These are phyloP conservation scores for Schoenoplectus triqueter DNA, from an alignment of 202 grass and related monocot genomes.

Conservation along the genomic window DNA sequence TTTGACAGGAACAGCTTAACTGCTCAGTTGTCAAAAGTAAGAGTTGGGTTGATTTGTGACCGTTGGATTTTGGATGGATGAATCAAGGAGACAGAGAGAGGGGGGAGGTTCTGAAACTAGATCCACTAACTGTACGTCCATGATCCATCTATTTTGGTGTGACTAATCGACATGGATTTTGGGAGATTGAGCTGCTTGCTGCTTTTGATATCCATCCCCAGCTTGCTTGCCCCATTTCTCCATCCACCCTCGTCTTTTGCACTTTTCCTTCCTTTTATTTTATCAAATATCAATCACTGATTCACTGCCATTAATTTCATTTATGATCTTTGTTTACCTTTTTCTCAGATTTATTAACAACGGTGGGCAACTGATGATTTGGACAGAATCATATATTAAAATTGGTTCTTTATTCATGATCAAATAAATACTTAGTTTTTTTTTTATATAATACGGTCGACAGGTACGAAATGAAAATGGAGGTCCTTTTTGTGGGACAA, in stretches of 20 bases:
- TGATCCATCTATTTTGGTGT: constrained; percentile 44
- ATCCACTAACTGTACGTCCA: constrained; percentile 38
- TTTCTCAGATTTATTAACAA: too few relatives aligned
- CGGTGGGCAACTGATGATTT: too few relatives aligned
- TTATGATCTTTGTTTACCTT: too few relatives aligned
- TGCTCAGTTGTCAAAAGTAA: constrained; percentile 40
- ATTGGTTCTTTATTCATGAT: too few relatives aligned
- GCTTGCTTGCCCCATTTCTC: background rate
- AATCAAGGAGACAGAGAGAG: constrained; percentile 9
- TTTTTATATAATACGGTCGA: too few relatives aligned
- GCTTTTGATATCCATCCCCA: background rate
- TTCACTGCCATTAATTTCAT: too few relatives aligned
- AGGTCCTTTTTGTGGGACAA: too few relatives aligned
- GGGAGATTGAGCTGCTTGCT: constrained; percentile 7
- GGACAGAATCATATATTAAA: too few relatives aligned
- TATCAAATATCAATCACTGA: too few relatives aligned
- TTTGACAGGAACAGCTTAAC: constrained; percentile 46
- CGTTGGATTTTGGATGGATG: constrained; percentile 25
- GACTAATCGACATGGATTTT: constrained; percentile 39
- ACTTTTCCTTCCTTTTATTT: background rate
- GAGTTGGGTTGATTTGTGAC: constrained; percentile 11
- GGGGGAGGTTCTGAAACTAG: constrained; percentile 7
- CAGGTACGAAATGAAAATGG: too few relatives aligned
- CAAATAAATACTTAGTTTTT: too few relatives aligned
- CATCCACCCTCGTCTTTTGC: background rate